These are phyloP conservation scores for Bauhinia variegata DNA, from an alignment of 306 rosid species.

Conservation along the genomic window DNA sequence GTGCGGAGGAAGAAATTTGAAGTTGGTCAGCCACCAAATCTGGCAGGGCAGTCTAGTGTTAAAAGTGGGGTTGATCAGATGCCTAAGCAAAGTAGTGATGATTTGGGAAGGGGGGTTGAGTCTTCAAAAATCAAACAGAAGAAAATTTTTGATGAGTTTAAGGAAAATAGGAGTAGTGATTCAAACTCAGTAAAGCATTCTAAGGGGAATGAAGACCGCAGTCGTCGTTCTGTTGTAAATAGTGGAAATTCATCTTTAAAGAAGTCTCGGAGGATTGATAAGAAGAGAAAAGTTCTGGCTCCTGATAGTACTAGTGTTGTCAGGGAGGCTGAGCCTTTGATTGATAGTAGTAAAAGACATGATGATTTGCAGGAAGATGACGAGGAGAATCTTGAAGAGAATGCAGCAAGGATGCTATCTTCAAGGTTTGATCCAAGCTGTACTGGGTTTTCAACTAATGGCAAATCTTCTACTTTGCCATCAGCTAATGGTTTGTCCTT, in stretches of 20 bases:
- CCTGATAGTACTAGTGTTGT: conserved; percentile 41
- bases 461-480: conserved; percentile 59
- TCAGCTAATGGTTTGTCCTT: conserved; percentile 58
- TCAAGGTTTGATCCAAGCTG: conserved; percentile 98
- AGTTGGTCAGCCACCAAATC: conserved; percentile 42
- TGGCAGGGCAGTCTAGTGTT: conserved; percentile 43
- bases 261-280: conserved; percentile 53
- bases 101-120: conserved; percentile 39
- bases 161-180: conserved; percentile 52
- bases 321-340: conserved; percentile 54
- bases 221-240: conserved; percentile 52
- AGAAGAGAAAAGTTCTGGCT: conserved; percentile 51
- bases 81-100: conserved; percentile 52
- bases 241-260: conserved; percentile 52
- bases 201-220: conserved; percentile 52
- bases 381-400: conserved; percentile 96
- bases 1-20: conserved; percentile 70
- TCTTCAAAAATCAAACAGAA: conserved; percentile 42
- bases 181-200: conserved; percentile 45
- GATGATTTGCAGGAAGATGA: conserved; percentile 65
- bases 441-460: conserved; percentile 73
- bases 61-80: conserved; percentile 51
- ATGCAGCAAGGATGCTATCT: conserved; percentile 96
- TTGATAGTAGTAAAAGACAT: conserved; percentile 44
- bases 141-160: conserved; percentile 42